Percentiles rank a stretch among this genome's conserved stretches.
Conservation (phyloP, 495 filamentous ascomycete species). For the Entonaema liquescens region DNA sequence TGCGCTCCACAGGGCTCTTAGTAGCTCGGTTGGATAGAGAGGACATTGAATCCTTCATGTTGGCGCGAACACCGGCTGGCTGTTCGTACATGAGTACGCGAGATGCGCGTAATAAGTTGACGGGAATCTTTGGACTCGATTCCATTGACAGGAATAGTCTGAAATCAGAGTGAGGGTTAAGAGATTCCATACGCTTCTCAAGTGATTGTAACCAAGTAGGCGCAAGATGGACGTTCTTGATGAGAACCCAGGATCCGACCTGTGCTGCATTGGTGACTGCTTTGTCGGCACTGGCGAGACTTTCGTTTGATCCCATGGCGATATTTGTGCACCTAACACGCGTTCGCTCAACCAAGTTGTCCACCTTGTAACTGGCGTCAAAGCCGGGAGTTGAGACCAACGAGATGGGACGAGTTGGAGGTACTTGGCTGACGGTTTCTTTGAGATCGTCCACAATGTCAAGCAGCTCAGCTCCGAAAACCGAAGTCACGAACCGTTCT, state of each 20-base stretch:
- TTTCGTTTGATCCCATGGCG: conserved; percentile 98
- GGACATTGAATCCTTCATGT: conserved; percentile 97
- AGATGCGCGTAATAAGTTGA: conserved; percentile 92
- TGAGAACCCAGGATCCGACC: conserved; percentile 91
- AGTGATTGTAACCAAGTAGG: conserved; percentile 95
- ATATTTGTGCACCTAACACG: conserved; percentile 89
- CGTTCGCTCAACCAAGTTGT: conserved; percentile 86
- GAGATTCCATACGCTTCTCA: conserved; percentile 93
- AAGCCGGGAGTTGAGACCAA: conserved; percentile 95
- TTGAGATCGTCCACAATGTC: conserved; percentile 84
- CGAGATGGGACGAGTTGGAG: conserved; percentile 84
- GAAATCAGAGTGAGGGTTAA: conserved; percentile 95
- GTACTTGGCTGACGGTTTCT: conserved; percentile 84
- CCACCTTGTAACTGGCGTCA: conserved; percentile 98
- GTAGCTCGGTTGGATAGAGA: conserved; percentile 78
- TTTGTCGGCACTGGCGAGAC: conserved; percentile 89
- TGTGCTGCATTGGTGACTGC: conserved; percentile 93
- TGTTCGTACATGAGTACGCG: conserved; percentile 98
- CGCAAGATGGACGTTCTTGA: conserved; percentile 99
- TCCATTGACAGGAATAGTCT: conserved; percentile 98
- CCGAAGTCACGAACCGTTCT: conserved; percentile 85
- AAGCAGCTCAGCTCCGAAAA: conserved; percentile 86
- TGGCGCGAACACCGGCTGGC: conserved; percentile 92
- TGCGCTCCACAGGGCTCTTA: conserved; percentile 88
- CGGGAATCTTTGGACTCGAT: conserved; percentile 93